Base-by-base conservation (phyloP, 768 basidiomycete species). In the Dendrothele bispora region DNA sequence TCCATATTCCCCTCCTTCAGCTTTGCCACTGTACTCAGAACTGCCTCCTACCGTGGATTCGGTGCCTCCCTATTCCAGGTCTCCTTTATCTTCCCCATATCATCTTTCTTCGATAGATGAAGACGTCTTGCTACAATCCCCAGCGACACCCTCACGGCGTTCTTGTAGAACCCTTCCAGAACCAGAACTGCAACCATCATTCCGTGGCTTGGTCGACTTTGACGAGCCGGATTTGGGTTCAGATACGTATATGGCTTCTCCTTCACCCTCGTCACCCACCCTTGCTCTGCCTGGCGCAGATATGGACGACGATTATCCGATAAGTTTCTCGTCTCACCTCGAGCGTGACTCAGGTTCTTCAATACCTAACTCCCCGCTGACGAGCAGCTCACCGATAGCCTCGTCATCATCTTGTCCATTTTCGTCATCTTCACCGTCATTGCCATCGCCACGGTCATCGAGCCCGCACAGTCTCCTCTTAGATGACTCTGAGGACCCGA, bases 211-310 rank as follows among this genome's bases (percentile, higher is more conserved):
- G 10, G 30, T 10, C n/a, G 30, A 32, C 30, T 32, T n/a, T 10
- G 30, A 32, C 30, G 30, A 32, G n/a, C n/a, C n/a, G n/a, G n/a
- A n/a, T n/a, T n/a, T n/a, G n/a, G n/a, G n/a, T n/a, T n/a, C n/a
- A n/a, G 30, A 32, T 10, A 32, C 30, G n/a, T n/a, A 10, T 10
- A 32, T 32, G 10, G 6, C 47, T 15, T 34, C 51, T 46, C 28
- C 30, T 28, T 48, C 57, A 24, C 49, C 65, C 21, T 35, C 62
- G 17, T 54, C 54, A 43, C 52, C 51, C 2, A 39, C 73, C 5
- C 25, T 73, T 20, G 68, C 67, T 1, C 60, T 71, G 7, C 71
- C 69, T 1, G 69, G 69, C 6, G 71, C 61, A 14, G 69, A 69
- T 17, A 61, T 59, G 4, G 71, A 70, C 46, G 61, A 70, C 22